Evolutionary conservation across 148 eudicot genomes (phyloP), one percentile per base, ranked within the genome.

Genomic region (Vaccinium darrowii): DNA sequence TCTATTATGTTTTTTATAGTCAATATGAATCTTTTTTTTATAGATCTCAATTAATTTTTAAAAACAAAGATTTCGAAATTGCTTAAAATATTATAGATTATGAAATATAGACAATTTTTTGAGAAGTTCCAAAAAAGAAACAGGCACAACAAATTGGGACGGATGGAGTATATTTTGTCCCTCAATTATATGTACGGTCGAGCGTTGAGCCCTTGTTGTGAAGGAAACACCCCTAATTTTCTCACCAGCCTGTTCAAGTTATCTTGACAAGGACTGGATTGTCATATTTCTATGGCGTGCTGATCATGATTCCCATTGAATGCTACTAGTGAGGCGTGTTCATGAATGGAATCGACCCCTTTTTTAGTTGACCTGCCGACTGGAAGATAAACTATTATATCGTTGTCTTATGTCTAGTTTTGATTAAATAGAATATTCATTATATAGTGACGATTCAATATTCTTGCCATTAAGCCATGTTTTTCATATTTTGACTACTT

Each of bases 351-450:
- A 25, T 47, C 47, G n/a, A 74, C 73, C 62, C 51, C 27, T 49
- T 81, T 81, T 8, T 56, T 85, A 53, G 85, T 86, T 86, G 84
- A 82, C 87, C 87, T 82, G 65, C 23, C 39, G 51, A 62, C 77
- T 15, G 10, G 47, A 75, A 81, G 25, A 76, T 1, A 23, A 67
- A 67, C 73, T 67, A 25, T 67, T 67, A 25, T 67, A 23, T 25
- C 73, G 30, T 71, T 52, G n/a, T 43, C 54, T 19, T 51, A 7
- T 51, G 18, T 3, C 60, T 36, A 25, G 16, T 21, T 14, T 50
- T 19, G 21, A 5, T 72, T 33, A 73, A 72, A 30, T 7, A 53
- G 43, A 14, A 43, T 43, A 43, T 14, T 73, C 7, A 49, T 8
- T 4, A 36, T 36, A 36, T 36, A 19, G 5, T 8, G 11, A 36